Evolutionary conservation across 2,329 filamentous ascomycete species (phyloP).

Genomic region (Aspergillus sp.): DNA sequence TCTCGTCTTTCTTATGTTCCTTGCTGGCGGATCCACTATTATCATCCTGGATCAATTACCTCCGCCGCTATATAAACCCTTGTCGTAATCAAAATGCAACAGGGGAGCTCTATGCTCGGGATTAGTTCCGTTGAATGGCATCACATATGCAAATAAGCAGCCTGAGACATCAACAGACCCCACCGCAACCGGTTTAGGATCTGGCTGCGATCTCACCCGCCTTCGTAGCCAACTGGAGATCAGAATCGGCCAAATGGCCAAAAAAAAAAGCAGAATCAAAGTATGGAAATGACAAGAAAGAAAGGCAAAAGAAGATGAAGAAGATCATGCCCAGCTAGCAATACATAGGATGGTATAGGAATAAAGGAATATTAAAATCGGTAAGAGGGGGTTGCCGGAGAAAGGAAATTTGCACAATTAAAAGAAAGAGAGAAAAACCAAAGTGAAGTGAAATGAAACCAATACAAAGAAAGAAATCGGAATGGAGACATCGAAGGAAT

Average conservation of each 20-base stretch:
- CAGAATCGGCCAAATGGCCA: constrained; percentile 22
- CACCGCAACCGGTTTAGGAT: constrained; percentile 28
- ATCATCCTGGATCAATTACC: constrained; percentile 17
- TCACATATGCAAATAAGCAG: constrained; percentile 28
- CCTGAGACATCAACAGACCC: constrained; percentile 24
- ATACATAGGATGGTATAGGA: constrained; percentile 40
- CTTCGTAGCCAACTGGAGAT: constrained; percentile 24
- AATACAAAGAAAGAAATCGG: constrained; percentile 29
- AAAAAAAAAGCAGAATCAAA: constrained; percentile 24
- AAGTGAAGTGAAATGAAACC: constrained; percentile 22
- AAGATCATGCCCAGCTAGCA: constrained; percentile 43
- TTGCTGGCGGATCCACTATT: constrained; percentile 15
- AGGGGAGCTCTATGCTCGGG: constrained; percentile 21
- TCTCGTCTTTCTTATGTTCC: constrained; percentile 13
- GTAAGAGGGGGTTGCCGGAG: constrained; percentile 26
- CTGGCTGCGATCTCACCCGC: constrained; percentile 22
- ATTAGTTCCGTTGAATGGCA: constrained; percentile 27
- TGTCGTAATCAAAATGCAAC: constrained; percentile 16
- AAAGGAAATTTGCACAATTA: constrained; percentile 31
- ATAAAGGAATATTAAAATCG: constrained; percentile 33
- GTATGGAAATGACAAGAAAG: constrained; percentile 20
- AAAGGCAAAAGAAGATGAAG: constrained; percentile 24
- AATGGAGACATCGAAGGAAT: constrained; percentile 19
- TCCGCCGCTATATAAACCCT: constrained; percentile 19
- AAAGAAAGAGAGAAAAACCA: constrained; percentile 21